Conservation (phyloP, 2,329 filamentous ascomycete genomes). For the Magnaporthiopsis poae region DNA sequence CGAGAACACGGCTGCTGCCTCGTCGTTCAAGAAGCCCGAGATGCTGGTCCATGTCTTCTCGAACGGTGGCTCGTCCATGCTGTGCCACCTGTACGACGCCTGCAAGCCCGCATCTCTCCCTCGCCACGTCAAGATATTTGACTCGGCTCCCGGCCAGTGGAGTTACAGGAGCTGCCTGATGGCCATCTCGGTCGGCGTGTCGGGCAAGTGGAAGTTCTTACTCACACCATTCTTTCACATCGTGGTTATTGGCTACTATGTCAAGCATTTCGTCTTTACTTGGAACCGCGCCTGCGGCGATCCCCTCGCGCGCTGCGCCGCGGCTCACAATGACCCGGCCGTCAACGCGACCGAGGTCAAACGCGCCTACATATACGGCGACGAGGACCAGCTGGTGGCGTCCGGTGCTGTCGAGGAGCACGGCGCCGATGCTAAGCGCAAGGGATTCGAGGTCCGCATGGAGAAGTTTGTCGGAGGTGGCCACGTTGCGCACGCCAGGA, state of each 20-base stretch:
- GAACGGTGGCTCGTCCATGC: conserved; percentile 39
- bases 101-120: conserved; percentile 25
- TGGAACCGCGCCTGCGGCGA: conserved; percentile 19
- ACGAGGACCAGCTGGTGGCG: conserved; percentile 36
- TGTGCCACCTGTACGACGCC: conserved; percentile 27
- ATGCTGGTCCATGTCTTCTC: conserved; percentile 42
- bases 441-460: conserved; percentile 30
- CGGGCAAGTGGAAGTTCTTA: conserved; percentile 20
- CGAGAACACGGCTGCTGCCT: conserved; percentile 10
- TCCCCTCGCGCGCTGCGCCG: conserved; percentile 23
- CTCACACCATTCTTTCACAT: conserved; percentile 25
- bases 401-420: conserved; percentile 39
- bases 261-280: conserved; percentile 21
- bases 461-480: conserved; percentile 37
- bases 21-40: conserved; percentile 10
- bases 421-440: conserved; percentile 28
- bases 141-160: conserved; percentile 40
- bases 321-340: conserved; percentile 25
- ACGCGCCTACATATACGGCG: conserved; percentile 43
- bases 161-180: conserved; percentile 28
- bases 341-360: conserved; percentile 28
- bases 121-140: conserved; percentile 33
- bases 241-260: conserved; percentile 22
- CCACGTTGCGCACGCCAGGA: conserved; percentile 42
- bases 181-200: conserved; percentile 26